Conservation (phyloP, 805 yeast species). For the Metschnikowia kofuensis region DNA sequence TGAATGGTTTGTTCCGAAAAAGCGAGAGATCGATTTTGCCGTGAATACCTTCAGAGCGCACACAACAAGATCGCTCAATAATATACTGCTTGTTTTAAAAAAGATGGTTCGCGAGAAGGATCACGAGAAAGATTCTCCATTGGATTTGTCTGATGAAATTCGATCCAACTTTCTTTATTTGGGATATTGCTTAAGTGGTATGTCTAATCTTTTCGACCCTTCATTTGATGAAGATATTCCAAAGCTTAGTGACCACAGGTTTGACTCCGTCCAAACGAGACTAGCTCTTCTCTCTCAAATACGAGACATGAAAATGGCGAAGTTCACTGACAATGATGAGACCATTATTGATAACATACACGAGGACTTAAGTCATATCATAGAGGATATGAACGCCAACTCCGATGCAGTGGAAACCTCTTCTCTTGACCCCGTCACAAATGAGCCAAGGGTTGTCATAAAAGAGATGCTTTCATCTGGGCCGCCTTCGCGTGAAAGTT, state of each 20-base stretch:
- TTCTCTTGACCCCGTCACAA: not conserved
- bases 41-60: slow-evolving; percentile 53
- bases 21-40: slow-evolving; percentile 57
- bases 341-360: slow-evolving; percentile 26
- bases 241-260: slow-evolving; percentile 27
- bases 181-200: slow-evolving; percentile 64
- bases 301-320: slow-evolving; percentile 23
- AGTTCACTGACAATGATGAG: slow-evolving; percentile 21
- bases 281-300: slow-evolving; percentile 32
- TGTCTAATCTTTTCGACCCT: slow-evolving; percentile 71
- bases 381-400: slow-evolving; percentile 26
- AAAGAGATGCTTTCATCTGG: not conserved
- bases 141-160: slow-evolving; percentile 49
- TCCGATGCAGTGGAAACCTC: slow-evolving; percentile 10
- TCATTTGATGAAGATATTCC: slow-evolving; percentile 52
- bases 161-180: slow-evolving; percentile 54
- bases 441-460: not conserved
- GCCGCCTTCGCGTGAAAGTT: slow-evolving; percentile 3
- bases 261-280: slow-evolving; percentile 34
- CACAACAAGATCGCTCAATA: slow-evolving; percentile 40
- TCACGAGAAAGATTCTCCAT: slow-evolving; percentile 16
- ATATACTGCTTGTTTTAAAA: slow-evolving; percentile 37
- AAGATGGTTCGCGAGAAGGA: slow-evolving; percentile 14
- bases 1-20: slow-evolving; percentile 73
- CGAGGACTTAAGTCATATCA: slow-evolving; percentile 33